phyloP scores from a whole-genome alignment of 2,329 filamentous ascomycete species.

The Exophiala lecanii-corni region DNA sequence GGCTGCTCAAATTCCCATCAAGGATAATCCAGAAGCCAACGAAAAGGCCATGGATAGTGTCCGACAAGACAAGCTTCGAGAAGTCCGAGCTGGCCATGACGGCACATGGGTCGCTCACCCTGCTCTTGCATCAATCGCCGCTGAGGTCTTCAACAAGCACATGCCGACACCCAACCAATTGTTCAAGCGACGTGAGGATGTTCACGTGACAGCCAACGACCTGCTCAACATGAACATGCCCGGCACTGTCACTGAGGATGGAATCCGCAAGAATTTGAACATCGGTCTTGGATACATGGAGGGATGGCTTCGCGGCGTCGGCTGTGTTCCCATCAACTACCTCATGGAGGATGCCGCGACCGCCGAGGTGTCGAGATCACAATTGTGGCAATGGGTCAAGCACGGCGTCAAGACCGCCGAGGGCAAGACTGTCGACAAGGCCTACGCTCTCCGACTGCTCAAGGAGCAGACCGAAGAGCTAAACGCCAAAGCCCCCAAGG shows the following conservation, averaged over 20 bases:
- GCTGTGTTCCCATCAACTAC: conserved; percentile 96
- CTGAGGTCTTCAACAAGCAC: conserved; percentile 92
- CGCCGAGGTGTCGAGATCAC: conserved; percentile 87
- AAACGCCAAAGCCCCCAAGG: conserved; percentile 68
- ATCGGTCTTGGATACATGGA: conserved; percentile 99
- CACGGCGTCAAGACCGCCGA: conserved; percentile 71
- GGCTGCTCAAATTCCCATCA: conserved; percentile 98
- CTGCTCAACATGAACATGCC: conserved; percentile 98
- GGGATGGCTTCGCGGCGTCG: conserved; percentile 90
- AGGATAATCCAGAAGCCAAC: conserved; percentile 85
- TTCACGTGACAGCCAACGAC: conserved; percentile 79
- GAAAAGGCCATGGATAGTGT: conserved; percentile 92
- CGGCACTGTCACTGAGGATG: conserved; percentile 84
- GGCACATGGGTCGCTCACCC: conserved; percentile 98
- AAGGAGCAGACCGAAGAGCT: conserved; percentile 79
- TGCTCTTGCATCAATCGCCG: conserved; percentile 79
- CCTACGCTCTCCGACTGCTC: conserved; percentile 79
- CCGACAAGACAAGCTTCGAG: conserved; percentile 90
- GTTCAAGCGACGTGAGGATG: conserved; percentile 84
- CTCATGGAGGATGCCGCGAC: conserved; percentile 98
- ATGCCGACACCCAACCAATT: conserved; percentile 99
- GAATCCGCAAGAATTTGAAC: conserved; percentile 95
- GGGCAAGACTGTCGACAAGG: conserved; percentile 89
- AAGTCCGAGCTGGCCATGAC: conserved; percentile 92
- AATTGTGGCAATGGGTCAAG: conserved; percentile 94